Evolutionary conservation across 2,329 filamentous ascomycete genomes (phyloP), one percentile per base, ranked within the genome.

Genomic region (Cladorrhinum sp.): DNA sequence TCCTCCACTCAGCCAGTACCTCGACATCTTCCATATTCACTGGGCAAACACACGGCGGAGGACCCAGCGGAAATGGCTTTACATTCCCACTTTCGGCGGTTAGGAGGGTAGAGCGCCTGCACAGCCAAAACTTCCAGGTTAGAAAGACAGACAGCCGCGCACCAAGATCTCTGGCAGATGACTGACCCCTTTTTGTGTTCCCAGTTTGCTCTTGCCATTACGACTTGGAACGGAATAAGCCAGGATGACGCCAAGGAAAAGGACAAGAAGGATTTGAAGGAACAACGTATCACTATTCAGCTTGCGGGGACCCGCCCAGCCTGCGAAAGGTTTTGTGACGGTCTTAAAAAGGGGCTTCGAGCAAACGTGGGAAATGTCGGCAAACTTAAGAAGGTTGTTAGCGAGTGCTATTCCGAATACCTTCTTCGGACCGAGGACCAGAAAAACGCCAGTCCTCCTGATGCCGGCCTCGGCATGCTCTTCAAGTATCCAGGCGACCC

Each of bases 291-390:
- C 66, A 96, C 92, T 1, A 85, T 99, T 62, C 91, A 96, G 74
- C 86, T 99, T 53, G 91, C 92, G 25, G 93, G 93, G 25, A 95
- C 90, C 71, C 86, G 93, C 59, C 91, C 89, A 71, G 87, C 90
- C 52, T 98, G 93, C 73, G 95, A 99, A 76, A 84, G 92, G 57
- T 99, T 99, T 77, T 99, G 95, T 74, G 95, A 99, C 77, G 92
- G 90, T 5, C 81, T 99, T 65, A 99, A 98, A 77, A 92, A 89
- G 72, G 93, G 93, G 0, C 78, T 99, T 55, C 84, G 93, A 64
- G 88, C 92, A 60, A 92, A 89, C 13, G 92, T 98, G 70, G 92
- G 91, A 63, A 93, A 92, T 65, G 91, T 97, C 2, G 89, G 89
- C 57, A 93, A 89, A 73, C 83, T 98, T 71, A 90, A 92, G 65